These are phyloP conservation scores for Penicillium nordicum DNA, from an alignment of 2,329 filamentous ascomycete genomes.

Conservation along the genomic window DNA sequence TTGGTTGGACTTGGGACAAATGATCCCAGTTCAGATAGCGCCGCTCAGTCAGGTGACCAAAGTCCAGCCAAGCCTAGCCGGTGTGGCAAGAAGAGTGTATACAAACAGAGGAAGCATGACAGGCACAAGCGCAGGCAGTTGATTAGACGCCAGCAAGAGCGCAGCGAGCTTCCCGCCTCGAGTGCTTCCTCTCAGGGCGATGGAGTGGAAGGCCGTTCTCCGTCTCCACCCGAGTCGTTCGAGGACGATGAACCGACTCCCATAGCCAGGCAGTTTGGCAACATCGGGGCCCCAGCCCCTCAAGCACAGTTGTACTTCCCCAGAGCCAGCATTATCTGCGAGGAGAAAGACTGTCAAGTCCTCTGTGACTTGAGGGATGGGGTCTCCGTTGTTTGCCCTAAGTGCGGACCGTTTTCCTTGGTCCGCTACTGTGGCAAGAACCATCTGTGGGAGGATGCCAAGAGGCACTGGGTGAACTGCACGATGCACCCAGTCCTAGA, in stretches of 20 bases:
- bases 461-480: constrained; percentile 36
- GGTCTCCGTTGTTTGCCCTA: constrained; percentile 36
- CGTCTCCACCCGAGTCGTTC: background rate
- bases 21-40: background rate
- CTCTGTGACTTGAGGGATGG: constrained; percentile 33
- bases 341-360: constrained; percentile 25
- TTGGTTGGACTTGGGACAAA: background rate
- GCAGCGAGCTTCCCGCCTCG: background rate
- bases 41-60: background rate
- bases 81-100: background rate
- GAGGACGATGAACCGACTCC: background rate
- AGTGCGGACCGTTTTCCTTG: constrained; percentile 39
- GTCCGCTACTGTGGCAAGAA: constrained; percentile 39
- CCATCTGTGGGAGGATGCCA: constrained; percentile 36
- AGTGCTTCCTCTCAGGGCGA: background rate
- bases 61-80: background rate
- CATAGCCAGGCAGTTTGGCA: background rate
- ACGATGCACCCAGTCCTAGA: constrained; percentile 20
- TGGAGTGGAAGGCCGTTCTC: background rate
- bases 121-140: background rate
- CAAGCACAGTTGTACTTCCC: background rate
- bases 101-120: background rate
- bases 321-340: constrained; percentile 15
- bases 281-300: background rate
- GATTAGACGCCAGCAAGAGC: background rate